Evolutionary conservation across 176 grass and related monocot genomes (phyloP).

Genomic region (Oryza glumipatula): DNA sequence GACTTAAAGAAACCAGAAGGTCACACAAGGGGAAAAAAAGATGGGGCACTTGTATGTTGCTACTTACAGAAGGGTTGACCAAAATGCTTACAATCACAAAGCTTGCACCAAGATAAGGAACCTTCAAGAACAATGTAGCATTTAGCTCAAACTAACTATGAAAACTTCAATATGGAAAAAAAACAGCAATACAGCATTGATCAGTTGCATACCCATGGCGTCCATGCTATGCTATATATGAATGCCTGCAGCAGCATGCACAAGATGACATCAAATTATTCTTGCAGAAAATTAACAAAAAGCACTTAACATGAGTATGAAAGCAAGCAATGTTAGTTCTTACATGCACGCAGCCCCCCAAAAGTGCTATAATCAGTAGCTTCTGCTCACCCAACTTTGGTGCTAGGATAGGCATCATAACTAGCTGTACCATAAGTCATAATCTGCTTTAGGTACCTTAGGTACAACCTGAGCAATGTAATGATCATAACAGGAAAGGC

Average conservation of each 20-base stretch:
- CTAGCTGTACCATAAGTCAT: conserved; percentile 55
- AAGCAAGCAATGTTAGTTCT: conserved; percentile 13
- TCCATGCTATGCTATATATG: conserved; percentile 87
- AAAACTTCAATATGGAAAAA: not conserved
- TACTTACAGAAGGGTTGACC: conserved; percentile 82
- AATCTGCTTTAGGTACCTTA: conserved; percentile 15
- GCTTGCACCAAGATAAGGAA: conserved; percentile 76
- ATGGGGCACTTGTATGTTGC: not conserved
- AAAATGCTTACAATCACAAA: conserved; percentile 68
- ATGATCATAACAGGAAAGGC: not conserved
- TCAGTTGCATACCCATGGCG: conserved; percentile 72
- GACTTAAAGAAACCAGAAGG: not conserved
- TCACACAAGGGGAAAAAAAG: conserved; percentile 13
- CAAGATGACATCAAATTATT: conserved; percentile 25
- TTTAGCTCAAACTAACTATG: conserved; percentile 22
- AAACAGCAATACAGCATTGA: not conserved
- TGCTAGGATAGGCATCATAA: conserved; percentile 77
- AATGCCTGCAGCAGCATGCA: conserved; percentile 60
- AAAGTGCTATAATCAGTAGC: conserved; percentile 69
- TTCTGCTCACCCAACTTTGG: conserved; percentile 77
- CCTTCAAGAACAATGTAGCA: conserved; percentile 50
- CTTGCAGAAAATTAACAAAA: not conserved
- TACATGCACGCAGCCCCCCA: conserved; percentile 72
- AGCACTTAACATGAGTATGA: conserved; percentile 24
- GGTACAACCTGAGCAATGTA: not conserved